Evolutionary conservation across 495 filamentous ascomycete species (phyloP).

Genomic region (Podospora pseudopauciseta): DNA sequence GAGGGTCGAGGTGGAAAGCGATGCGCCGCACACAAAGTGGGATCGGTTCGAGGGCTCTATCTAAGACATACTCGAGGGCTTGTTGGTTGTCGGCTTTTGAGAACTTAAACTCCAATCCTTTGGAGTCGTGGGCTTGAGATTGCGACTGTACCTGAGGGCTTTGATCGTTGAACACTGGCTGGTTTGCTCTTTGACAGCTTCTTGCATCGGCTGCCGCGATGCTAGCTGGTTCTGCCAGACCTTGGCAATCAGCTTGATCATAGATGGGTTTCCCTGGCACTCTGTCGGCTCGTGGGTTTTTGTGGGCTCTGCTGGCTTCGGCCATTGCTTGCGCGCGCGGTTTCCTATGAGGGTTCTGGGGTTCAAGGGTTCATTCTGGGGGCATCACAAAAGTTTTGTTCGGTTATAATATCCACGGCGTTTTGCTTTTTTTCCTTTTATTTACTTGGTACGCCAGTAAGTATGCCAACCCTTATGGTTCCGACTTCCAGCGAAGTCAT

Average conservation of each 20-base stretch:
- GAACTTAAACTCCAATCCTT: conserved; percentile 31
- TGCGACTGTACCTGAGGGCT: conserved; percentile 46
- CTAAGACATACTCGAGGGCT: conserved; percentile 41
- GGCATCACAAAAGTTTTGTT: conserved; percentile 13
- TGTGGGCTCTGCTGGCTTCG: conserved; percentile 32
- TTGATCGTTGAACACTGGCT: conserved; percentile 46
- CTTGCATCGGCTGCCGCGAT: conserved; percentile 25
- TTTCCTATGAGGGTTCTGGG: conserved; percentile 9
- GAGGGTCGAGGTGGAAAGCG: conserved; percentile 9
- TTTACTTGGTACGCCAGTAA: conserved; percentile 2
- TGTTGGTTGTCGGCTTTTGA: conserved; percentile 52
- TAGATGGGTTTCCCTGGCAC: conserved; percentile 30
- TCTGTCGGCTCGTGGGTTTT: conserved; percentile 45
- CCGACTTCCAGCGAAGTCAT: neutral
- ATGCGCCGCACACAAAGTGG: conserved; percentile 36
- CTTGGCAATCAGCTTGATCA: conserved; percentile 5
- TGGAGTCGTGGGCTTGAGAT: conserved; percentile 46
- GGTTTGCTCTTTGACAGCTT: conserved; percentile 45
- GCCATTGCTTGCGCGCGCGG: conserved; percentile 6
- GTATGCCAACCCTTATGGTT: conserved; percentile 1
- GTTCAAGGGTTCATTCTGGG: conserved; percentile 4
- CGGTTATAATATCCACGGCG: conserved; percentile 9
- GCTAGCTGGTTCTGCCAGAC: conserved; percentile 20
- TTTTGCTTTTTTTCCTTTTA: conserved; percentile 1
- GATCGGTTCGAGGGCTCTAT: conserved; percentile 40